Base-by-base conservation (phyloP, 805 yeast species). In the Saturnispora silvae region DNA sequence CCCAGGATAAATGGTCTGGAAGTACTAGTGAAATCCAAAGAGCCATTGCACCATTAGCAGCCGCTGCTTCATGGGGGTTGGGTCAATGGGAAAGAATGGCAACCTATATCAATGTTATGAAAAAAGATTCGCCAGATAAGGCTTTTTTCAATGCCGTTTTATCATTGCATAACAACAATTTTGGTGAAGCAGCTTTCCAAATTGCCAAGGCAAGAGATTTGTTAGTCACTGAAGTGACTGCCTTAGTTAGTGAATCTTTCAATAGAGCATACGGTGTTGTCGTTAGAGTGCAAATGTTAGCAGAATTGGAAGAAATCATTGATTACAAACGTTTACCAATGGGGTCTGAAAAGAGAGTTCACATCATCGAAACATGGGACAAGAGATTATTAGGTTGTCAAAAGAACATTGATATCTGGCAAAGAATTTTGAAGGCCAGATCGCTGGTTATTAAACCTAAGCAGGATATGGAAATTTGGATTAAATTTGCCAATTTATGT, bases 391-490 rank as follows among this genome's bases (percentile, higher is more conserved):
- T 84, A 42, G 97, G 97, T 2, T 86, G 96, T 53, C 98, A 92
- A 60, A 71, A 92, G 48, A 92, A 92, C 60, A 97, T 92, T 35
- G 99, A 92, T 60, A 86, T 87, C n/a, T 92, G 99, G 98, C 96
- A 89, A 56, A 68, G 96, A 52, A 79, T 92, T 75, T 68, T 92
- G 42, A 83, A 87, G 54, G 95, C 89, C 2, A 70, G 98, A 40
- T 89, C 96, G 0, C 66, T 92, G 33, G 97, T 92, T 11, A 82
- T 92, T 31, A 80, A 81, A 45, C 99, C 98, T 2, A 84, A 87
- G 47, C 94, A 92, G 51, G 96, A 92, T 54, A 81, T 87, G 92
- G 92, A 83, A 37, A 84, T 87, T 73, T 86, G 97, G 96, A 89
- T 92, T 50, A 87, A 92, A 57, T 94, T 92, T 67, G 97, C 98